Conservation (phyloP, 2,329 filamentous ascomycete genomes). For the Trichoderma asperellum region DNA sequence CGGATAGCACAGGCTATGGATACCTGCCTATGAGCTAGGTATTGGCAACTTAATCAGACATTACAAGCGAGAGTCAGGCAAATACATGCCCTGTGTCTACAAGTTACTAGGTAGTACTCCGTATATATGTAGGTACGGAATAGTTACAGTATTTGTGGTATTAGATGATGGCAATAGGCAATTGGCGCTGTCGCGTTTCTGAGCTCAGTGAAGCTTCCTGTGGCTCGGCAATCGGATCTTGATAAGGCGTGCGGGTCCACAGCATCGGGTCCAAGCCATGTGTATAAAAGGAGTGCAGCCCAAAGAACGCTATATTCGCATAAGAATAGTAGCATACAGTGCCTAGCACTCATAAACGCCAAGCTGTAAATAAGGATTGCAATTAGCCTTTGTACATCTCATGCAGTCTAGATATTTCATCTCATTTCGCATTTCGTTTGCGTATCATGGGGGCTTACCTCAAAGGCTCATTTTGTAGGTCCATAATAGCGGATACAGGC, state of each 20-base stretch:
- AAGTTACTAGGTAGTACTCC: no score
- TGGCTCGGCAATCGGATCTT: constrained; percentile 21
- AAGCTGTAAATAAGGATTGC: background rate
- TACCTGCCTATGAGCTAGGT: background rate
- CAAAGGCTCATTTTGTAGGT: background rate
- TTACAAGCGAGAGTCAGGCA: no score
- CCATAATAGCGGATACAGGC: background rate
- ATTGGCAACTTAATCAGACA: background rate
- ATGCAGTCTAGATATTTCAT: background rate
- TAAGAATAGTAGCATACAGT: background rate
- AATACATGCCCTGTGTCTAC: no score
- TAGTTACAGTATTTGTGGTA: background rate
- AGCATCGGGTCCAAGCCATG: background rate
- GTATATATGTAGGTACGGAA: no score
- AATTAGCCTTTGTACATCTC: background rate
- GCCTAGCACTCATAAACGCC: no score
- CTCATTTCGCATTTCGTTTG: background rate
- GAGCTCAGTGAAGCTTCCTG: background rate
- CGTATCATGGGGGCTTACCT: background rate
- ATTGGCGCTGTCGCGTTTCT: background rate
- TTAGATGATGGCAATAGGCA: background rate
- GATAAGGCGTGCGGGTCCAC: constrained; percentile 7
- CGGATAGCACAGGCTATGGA: background rate
- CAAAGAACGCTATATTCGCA: background rate
- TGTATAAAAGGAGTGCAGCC: background rate